Conservation (phyloP, 495 filamentous ascomycete species). For the Hypomontagnella monticulosa region DNA sequence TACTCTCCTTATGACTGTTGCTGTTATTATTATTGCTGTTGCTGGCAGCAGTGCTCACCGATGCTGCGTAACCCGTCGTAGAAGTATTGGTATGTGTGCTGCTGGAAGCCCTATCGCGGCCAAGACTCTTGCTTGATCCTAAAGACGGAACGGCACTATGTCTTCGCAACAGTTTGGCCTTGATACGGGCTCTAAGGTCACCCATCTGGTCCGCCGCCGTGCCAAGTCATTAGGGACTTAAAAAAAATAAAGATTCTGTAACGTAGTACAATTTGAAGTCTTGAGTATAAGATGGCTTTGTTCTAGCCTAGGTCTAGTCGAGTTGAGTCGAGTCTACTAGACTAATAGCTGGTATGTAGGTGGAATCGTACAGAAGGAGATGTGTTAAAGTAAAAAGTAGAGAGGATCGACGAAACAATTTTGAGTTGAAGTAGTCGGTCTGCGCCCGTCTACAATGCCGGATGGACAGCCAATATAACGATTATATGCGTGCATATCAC, state of each 20-base stretch:
- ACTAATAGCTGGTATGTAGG: background rate
- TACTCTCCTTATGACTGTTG: conserved; percentile 18
- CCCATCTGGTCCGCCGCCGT: conserved; percentile 47
- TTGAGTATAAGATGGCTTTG: background rate
- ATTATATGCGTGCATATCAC: conserved; percentile 27
- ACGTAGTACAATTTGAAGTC: too few species aligned
- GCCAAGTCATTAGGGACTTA: conserved; percentile 19
- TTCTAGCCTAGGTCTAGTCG: too few species aligned
- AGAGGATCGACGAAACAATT: background rate
- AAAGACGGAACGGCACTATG: conserved; percentile 52
- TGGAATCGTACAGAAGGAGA: background rate
- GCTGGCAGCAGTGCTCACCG: conserved; percentile 32
- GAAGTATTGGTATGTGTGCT: conserved; percentile 41
- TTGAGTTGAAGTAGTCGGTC: conserved; percentile 6
- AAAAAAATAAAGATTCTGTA: background rate
- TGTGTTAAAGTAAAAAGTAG: background rate
- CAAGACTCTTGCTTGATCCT: conserved; percentile 45
- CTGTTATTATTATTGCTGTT: too few species aligned
- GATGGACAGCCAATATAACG: conserved; percentile 30
- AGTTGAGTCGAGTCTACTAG: background rate
- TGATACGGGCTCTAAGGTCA: conserved; percentile 57
- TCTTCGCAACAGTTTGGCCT: conserved; percentile 58
- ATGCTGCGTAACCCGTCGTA: conserved; percentile 39
- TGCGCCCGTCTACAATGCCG: conserved; percentile 29
- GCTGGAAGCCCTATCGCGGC: conserved; percentile 37